Percentiles rank a stretch among this genome's conserved stretches.
Conservation (phyloP, 176 grass and related monocot genomes). For the Musa schizocarpa region DNA sequence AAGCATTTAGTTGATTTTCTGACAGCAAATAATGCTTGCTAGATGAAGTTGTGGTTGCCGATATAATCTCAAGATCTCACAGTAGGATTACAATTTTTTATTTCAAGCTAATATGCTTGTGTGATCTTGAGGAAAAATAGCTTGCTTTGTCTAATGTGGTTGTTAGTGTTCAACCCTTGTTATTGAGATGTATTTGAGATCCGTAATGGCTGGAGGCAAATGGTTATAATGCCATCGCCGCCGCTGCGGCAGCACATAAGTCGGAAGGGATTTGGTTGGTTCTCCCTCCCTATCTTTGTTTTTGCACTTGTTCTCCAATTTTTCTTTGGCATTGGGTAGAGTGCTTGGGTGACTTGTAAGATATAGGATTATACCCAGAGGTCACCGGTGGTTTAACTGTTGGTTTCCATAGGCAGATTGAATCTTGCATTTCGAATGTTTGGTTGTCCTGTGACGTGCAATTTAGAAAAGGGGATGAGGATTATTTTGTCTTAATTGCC, state of each 20-base stretch:
- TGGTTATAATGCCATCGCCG: neutral
- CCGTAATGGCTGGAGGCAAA: neutral
- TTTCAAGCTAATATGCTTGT: constrained; percentile 3
- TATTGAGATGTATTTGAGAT: neutral
- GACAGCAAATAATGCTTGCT: constrained; percentile 12
- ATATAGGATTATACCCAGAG: too few relatives aligned
- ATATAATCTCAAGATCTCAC: constrained; percentile 12
- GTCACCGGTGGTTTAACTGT: too few relatives aligned
- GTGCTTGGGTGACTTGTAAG: too few relatives aligned
- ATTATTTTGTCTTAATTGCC: too few relatives aligned
- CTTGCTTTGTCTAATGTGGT: neutral
- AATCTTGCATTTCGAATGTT: too few relatives aligned
- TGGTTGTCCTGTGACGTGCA: too few relatives aligned
- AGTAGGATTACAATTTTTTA: neutral
- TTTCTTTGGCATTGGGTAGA: neutral
- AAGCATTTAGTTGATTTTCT: constrained; percentile 14
- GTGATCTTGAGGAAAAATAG: neutral
- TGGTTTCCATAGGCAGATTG: too few relatives aligned
- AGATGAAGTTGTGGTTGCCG: constrained; percentile 25
- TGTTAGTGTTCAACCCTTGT: neutral
- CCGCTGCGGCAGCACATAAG: neutral
- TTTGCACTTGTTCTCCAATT: neutral
- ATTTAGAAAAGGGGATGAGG: too few relatives aligned
- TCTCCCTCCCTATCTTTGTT: neutral
- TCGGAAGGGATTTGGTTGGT: neutral